Evolutionary conservation across 2,329 filamentous ascomycete species (phyloP).

Genomic region (Magnaporthiopsis rhizophila): DNA sequence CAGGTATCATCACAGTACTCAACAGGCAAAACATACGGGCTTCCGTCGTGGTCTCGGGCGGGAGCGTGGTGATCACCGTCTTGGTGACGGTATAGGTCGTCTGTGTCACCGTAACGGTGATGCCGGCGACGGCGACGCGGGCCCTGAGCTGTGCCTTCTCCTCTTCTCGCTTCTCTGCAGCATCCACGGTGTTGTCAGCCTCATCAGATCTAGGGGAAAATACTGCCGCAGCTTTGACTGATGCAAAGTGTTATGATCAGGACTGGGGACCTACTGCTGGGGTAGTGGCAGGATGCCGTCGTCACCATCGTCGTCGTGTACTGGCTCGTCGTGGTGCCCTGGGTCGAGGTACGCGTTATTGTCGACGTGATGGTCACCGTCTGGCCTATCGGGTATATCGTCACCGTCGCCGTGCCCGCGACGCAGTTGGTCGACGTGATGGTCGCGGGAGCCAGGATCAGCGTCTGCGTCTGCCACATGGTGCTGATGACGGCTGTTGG

Average conservation of each 20-base stretch:
- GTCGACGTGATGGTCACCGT: slow-evolving; percentile 24
- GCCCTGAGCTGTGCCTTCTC: slow-evolving; percentile 15
- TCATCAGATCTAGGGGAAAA: not conserved
- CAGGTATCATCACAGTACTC: too few species aligned
- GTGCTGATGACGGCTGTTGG: slow-evolving; percentile 19
- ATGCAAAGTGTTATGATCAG: slow-evolving; percentile 5
- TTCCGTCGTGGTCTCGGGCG: slow-evolving; percentile 25
- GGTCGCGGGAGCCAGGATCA: slow-evolving; percentile 24
- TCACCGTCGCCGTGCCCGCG: slow-evolving; percentile 25
- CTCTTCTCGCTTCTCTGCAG: not conserved
- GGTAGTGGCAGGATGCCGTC: slow-evolving; percentile 26
- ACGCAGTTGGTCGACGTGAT: slow-evolving; percentile 25
- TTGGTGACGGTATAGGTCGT: slow-evolving; percentile 28
- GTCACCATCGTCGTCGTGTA: slow-evolving; percentile 24
- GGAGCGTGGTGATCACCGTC: slow-evolving; percentile 25
- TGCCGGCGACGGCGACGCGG: slow-evolving; percentile 20
- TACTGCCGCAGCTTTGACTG: slow-evolving; percentile 5
- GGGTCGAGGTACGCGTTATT: slow-evolving; percentile 23
- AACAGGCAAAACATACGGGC: not conserved
- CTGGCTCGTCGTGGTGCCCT: slow-evolving; percentile 22
- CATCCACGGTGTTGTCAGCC: not conserved
- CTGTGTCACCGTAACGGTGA: slow-evolving; percentile 28
- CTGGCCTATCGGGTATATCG: slow-evolving; percentile 22
- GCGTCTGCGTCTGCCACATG: slow-evolving; percentile 23
- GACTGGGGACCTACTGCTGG: slow-evolving; percentile 15